Base-by-base conservation (phyloP, 2,329 filamentous ascomycete genomes). In the Sphaerulina populicola region DNA sequence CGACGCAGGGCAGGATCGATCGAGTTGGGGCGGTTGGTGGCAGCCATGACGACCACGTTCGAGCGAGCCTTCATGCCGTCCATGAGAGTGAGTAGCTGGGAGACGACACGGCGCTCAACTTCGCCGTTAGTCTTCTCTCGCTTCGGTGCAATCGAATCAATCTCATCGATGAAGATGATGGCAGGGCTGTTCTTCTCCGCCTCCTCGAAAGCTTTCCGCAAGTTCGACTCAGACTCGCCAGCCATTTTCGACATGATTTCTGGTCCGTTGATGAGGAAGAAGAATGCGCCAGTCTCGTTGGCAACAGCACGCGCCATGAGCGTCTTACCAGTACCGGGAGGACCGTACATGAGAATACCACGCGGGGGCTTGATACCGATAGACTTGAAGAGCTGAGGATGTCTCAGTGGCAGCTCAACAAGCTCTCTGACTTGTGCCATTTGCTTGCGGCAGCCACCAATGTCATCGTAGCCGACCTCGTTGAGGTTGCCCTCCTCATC, bases 161-260 rank as follows among this genome's bases (percentile, higher is more conserved):
- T 97, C 70, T 98, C 93, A 68, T 98, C 93, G 61, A 98, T 97
- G 78, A 97, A 98, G 74, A 98, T 97, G 70, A 98, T 97, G 52
- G 93, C 90, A 11, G 93, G 93, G 0, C 91, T 95, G 77, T 97
- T 97, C 83, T 97, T 97, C 78, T 97, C 91, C 39, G 93, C 93
- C 76, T 97, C 93, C 72, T 97, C 93, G 65, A 98, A 98, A n/a
- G 93, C 93, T 76, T 97, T 97, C 65, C 93, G 86, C 61, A 98
- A 74, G 72, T 97, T 97, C 54, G 91, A 97, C 72, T 97, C 93
- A 53, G 93, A 97, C 74, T 98, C 93, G 81, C 93, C 93, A 54
- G 93, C 93, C 93, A 97, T 97, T 82, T 97, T 97, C 53, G 91
- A 96, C 93, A 98, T 97, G 76, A 98, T 97, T 72, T 97, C 93